Percentiles rank a stretch among this genome's conserved stretches.
Evolutionary conservation across 2,329 filamentous ascomycete genomes (phyloP).

Genomic region (Didymella glomerata): DNA sequence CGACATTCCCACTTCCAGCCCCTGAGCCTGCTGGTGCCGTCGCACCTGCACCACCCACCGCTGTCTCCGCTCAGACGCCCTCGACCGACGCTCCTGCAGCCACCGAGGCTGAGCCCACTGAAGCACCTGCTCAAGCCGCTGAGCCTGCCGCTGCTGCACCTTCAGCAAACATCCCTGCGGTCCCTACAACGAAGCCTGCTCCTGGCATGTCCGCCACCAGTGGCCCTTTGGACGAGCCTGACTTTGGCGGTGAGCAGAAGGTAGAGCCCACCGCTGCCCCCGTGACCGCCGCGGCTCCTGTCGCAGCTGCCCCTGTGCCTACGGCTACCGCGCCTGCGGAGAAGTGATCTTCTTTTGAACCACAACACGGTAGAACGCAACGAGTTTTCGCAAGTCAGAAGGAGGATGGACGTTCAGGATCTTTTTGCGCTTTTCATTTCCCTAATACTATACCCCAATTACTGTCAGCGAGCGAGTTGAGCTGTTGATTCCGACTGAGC

Average conservation of each 20-base stretch:
- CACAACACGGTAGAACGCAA: neutral
- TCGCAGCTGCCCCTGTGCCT: constrained; percentile 26
- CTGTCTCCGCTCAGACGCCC: constrained; percentile 36
- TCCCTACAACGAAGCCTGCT: constrained; percentile 41
- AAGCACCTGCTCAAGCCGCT: constrained; percentile 14
- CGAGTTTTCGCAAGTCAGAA: neutral
- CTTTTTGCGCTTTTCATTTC: constrained; percentile 26
- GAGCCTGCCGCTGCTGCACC: constrained; percentile 21
- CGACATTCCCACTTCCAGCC: constrained; percentile 33
- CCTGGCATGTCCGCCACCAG: constrained; percentile 53
- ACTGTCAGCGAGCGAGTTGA: constrained; percentile 26
- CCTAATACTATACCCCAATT: constrained; percentile 49
- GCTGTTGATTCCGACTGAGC: constrained; percentile 6
- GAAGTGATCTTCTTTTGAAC: neutral
- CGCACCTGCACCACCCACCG: constrained; percentile 42
- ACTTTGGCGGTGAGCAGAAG: constrained; percentile 38
- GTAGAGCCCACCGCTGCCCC: constrained; percentile 28
- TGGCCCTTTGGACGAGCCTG: constrained; percentile 48
- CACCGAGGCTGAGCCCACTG: constrained; percentile 30
- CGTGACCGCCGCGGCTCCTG: constrained; percentile 21
- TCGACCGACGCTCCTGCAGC: constrained; percentile 28
- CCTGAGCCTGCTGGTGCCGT: constrained; percentile 46
- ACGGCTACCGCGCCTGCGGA: constrained; percentile 23
- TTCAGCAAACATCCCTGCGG: constrained; percentile 13
- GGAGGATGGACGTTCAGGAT: constrained; percentile 7